A percentile compares a stretch with the other conserved stretches of the same genome.
These are phyloP conservation scores for Beauveria bassiana DNA, from an alignment of 2,329 filamentous ascomycete genomes.

Conservation along the genomic window DNA sequence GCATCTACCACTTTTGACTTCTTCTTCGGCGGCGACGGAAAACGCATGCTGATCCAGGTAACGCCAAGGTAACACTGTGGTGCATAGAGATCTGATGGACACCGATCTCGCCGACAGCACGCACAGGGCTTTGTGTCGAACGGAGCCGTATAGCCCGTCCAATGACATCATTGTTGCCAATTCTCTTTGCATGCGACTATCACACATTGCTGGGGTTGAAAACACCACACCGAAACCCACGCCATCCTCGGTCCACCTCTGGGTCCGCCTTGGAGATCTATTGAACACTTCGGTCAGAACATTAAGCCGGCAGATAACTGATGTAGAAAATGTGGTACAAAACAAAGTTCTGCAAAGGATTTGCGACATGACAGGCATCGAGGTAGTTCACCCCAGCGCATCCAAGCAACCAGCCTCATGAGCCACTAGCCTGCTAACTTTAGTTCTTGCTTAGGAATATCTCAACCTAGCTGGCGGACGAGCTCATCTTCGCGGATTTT, in stretches of 20 bases:
- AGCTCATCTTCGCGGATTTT: background rate
- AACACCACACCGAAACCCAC: background rate
- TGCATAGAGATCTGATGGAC: background rate
- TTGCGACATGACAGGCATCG: background rate
- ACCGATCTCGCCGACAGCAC: background rate
- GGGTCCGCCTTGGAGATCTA: background rate
- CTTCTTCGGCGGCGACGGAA: too few species aligned
- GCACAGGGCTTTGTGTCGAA: background rate
- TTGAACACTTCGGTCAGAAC: background rate
- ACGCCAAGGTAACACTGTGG: background rate
- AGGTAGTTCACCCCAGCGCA: background rate
- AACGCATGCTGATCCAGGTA: background rate
- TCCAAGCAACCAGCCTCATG: background rate
- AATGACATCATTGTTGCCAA: background rate
- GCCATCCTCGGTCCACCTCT: background rate
- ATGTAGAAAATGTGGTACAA: background rate
- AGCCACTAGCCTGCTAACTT: background rate
- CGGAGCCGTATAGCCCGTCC: background rate
- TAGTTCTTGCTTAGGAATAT: background rate
- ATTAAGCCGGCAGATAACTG: background rate
- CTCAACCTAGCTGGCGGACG: background rate
- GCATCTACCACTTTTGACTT: too few species aligned
- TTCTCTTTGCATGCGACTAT: background rate
- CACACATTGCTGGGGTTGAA: background rate
- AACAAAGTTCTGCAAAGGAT: background rate